A percentile compares a stretch with the other conserved stretches of the same genome.
Evolutionary conservation across 371 early-diverging fungal species (phyloP).

Genomic region (Entomophthora muscae): DNA sequence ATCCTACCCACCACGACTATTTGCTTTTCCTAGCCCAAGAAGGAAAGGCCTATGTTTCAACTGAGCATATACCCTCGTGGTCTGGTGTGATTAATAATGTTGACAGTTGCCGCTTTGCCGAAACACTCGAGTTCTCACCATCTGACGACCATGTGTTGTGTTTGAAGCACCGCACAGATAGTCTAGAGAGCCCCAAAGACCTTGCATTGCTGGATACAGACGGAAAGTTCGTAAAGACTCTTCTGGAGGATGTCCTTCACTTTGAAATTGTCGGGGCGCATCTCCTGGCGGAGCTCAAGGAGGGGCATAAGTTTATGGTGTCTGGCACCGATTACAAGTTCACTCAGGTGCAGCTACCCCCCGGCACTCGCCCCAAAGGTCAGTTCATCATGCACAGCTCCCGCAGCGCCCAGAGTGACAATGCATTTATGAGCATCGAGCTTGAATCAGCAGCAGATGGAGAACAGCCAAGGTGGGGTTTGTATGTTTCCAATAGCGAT

Average conservation of each 20-base stretch:
- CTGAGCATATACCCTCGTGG: too few species aligned
- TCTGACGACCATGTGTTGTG: background rate
- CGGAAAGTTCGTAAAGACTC: background rate
- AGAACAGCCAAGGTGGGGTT: conserved; percentile 4
- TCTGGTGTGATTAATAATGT: too few species aligned
- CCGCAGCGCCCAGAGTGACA: conserved; percentile 36
- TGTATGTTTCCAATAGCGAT: conserved; percentile 67
- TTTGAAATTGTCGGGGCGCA: background rate
- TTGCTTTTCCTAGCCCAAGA: background rate
- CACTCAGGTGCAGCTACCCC: conserved; percentile 61
- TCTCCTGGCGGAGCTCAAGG: background rate
- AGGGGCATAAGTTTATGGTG: conserved; percentile 26
- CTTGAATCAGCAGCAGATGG: background rate
- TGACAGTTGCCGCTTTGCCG: background rate
- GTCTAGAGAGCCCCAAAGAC: background rate
- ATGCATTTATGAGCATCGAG: background rate
- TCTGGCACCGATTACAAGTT: conserved; percentile 52
- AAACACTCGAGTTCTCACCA: background rate
- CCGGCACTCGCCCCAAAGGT: conserved; percentile 25
- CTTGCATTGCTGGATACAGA: background rate
- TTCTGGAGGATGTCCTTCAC: background rate
- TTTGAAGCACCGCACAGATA: background rate
- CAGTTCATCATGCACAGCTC: conserved; percentile 36
- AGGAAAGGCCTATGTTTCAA: too few species aligned
- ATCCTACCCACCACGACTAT: background rate